phyloP scores from a whole-genome alignment of 2,329 filamentous ascomycete genomes.

The Drechslerella stenobrocha region DNA sequence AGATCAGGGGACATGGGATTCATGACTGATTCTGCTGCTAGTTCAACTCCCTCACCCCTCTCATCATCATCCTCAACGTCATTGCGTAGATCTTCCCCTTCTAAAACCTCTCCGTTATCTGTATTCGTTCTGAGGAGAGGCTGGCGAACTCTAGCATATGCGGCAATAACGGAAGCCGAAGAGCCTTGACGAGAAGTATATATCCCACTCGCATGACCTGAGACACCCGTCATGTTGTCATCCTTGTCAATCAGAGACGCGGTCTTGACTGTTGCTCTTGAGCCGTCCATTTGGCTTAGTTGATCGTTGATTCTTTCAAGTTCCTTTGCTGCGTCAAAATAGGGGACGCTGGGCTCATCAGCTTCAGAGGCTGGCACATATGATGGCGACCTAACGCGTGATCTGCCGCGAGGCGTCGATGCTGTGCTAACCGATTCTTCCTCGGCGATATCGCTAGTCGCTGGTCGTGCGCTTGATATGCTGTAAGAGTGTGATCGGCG shows the following conservation, averaged over 20 bases:
- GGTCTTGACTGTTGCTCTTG: slow-evolving; percentile 30
- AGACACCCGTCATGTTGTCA: slow-evolving; percentile 40
- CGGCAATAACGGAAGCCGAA: slow-evolving; percentile 35
- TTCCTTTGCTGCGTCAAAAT: slow-evolving; percentile 41
- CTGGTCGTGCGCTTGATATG: slow-evolving; percentile 34
- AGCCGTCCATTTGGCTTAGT: slow-evolving; percentile 42
- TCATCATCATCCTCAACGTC: slow-evolving; percentile 46
- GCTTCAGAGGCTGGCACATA: slow-evolving; percentile 26
- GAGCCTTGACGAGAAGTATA: slow-evolving; percentile 38
- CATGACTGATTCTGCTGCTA: slow-evolving; percentile 31
- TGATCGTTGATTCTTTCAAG: slow-evolving; percentile 45
- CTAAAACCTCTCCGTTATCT: slow-evolving; percentile 26
- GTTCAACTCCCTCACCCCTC: slow-evolving; percentile 35
- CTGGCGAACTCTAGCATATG: slow-evolving; percentile 32
- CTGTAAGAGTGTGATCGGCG: slow-evolving; percentile 37
- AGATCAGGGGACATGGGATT: slow-evolving; percentile 31
- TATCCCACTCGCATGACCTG: slow-evolving; percentile 40
- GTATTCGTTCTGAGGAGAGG: slow-evolving; percentile 26
- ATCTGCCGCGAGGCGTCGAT: slow-evolving; percentile 31
- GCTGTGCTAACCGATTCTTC: slow-evolving; percentile 45
- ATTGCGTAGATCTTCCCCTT: slow-evolving; percentile 37
- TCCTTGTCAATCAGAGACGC: slow-evolving; percentile 41
- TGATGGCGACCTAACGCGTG: slow-evolving; percentile 27
- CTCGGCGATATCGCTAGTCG: slow-evolving; percentile 36
- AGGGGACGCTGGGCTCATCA: slow-evolving; percentile 32